Base-by-base conservation (phyloP, 2,329 filamentous ascomycete species). In the Rutstroemia sp. region DNA sequence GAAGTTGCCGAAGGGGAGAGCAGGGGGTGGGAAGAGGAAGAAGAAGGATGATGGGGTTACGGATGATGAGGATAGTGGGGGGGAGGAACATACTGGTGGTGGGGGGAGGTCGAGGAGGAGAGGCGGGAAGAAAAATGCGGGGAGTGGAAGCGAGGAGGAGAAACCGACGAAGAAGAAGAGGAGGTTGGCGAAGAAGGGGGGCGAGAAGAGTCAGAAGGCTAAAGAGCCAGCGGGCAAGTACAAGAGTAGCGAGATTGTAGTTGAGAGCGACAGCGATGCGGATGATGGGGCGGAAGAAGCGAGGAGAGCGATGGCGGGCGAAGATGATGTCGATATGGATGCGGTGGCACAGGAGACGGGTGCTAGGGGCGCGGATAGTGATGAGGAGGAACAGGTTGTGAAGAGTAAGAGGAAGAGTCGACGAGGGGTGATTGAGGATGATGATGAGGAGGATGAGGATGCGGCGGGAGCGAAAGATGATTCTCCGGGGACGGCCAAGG, bases 1-100 rank as follows among this genome's bases (percentile, higher is more conserved):
- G 77, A 88, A 87, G 72, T 86, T 79, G 63, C 60, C 73, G 61
- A 65, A 64, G 38, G 62, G 61, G 27, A 72, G 71, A 45, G 72
- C 72, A 63, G 68, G 63, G 42, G 73, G 73, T 64, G 71, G 66
- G 17, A 72, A 71, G 57, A 74, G 73, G 59, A 68, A 71, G 42
- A 74, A 72, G 64, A 74, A 70, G 59, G 70, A 70, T 38, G 70
- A 67, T 52, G 65, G 65, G 9, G 61, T 64, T 46, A 65, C 65
- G 3, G 66, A 68, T 56, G 68, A 69, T 30, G 69, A 70, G 10
- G 67, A 67, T 9, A 65, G 61, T 44, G 68, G 63, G 6, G 61
- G 42, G 5, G 67, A 68, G 27, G 60, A 58, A 34, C 30, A 34
- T 34, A 34, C 30, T 34, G 30, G 30, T 34, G 30, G 30, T 14